Conservation (phyloP, 2,329 filamentous ascomycete species). For the Stagonosporopsis tanaceti region DNA sequence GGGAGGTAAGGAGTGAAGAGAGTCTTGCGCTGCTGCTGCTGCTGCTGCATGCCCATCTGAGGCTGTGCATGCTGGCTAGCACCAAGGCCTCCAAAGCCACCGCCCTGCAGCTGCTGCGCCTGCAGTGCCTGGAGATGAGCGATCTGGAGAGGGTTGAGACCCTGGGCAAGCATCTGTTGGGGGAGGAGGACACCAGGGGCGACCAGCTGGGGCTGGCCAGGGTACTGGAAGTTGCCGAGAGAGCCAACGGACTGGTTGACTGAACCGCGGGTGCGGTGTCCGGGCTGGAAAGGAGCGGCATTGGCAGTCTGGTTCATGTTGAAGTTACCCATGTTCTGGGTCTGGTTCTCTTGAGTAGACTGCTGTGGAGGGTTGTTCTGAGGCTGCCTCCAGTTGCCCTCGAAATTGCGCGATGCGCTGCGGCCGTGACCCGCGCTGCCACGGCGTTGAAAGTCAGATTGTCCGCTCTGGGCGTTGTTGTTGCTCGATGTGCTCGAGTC, state of each 20-base stretch:
- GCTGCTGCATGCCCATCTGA: conserved; percentile 70
- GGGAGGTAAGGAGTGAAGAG: conserved; percentile 97
- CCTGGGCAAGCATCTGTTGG: conserved; percentile 86
- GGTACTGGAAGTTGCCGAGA: conserved; percentile 88
- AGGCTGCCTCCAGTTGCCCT: conserved; percentile 96
- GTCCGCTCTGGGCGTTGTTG: conserved; percentile 53
- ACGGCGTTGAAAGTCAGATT: conserved; percentile 75
- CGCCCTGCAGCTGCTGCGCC: conserved; percentile 81
- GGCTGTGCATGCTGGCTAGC: conserved; percentile 76
- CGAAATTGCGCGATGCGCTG: conserved; percentile 90
- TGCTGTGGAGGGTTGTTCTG: conserved; percentile 61
- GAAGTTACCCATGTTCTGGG: conserved; percentile 66
- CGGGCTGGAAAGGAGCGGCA: conserved; percentile 83
- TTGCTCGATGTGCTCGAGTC: conserved; percentile 54
- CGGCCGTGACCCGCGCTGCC: conserved; percentile 82
- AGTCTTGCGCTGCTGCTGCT: conserved; percentile 97
- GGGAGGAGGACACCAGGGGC: conserved; percentile 71
- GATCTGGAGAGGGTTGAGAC: conserved; percentile 86
- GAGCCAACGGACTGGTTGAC: conserved; percentile 83
- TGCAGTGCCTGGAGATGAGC: conserved; percentile 92
- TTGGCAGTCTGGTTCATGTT: conserved; percentile 75
- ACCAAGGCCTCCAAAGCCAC: conserved; percentile 70
- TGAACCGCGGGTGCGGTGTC: conserved; percentile 85
- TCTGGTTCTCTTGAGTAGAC: conserved; percentile 57
- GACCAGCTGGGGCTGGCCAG: conserved; percentile 84